Base-by-base conservation (phyloP, 768 basidiomycete genomes). In the Amanita muscaria region DNA sequence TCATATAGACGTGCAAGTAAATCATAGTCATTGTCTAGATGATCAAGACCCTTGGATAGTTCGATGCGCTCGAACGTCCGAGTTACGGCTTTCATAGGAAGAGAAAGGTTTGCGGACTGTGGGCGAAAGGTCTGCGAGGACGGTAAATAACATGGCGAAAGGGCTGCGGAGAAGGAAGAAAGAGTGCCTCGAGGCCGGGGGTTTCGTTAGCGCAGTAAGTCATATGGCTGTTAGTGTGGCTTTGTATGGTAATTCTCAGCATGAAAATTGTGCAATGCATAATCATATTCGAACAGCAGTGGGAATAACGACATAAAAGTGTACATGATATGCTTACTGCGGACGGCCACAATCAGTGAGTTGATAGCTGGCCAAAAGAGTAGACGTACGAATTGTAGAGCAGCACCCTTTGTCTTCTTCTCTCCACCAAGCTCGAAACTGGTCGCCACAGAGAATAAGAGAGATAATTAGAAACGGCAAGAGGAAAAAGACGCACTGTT, bases 381-480 rank as follows among this genome's bases (percentile, higher is more conserved):
- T 16, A 29, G 12, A 86, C 88, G 57, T 66, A 91, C 88, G 80
- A 93, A 93, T 62, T 79, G 79, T 58, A 93, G 86, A 50, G 90
- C 92, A 57, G 89, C 90, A 68, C 91, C 90, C 79, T 92, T 92
- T 57, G 89, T 92, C 86, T 97, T 97, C 82, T 98, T 99, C 80
- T 99, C 96, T 64, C 96, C 96, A 67, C 96, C 94, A 44, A 97
- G 84, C 73, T 98, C 94, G 76, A 99, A 98, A 76, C 89, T 90
- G 43, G 9, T 25, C n/a, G n/a, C n/a, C n/a, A n/a, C n/a, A n/a
- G n/a, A n/a, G 47, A 39, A 50, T 47, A 15, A 16, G 21, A n/a
- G 7, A 37, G 24, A 8, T 6, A 31, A 16, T 21, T 22, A 6
- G 22, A 8, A 6, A 0, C 30, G 10, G 32, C 19, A 21, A 34